Evolutionary conservation across 2,329 filamentous ascomycete species (phyloP).

Genomic region (Penicillium sp.): DNA sequence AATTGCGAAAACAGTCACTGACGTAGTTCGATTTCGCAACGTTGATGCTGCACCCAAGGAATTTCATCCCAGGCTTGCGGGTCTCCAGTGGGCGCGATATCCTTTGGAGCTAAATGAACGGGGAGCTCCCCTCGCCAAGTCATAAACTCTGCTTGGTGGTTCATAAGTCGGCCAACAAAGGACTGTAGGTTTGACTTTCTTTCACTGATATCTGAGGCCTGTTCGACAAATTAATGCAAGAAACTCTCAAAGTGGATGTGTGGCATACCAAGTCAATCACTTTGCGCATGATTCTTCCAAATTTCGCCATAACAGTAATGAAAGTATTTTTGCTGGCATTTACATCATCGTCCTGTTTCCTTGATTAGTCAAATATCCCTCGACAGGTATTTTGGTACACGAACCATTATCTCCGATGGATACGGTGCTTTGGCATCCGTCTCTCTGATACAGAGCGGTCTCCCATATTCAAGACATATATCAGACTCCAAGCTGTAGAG

Average conservation of each 20-base stretch:
- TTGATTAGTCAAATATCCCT: not conserved
- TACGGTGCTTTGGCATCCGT: conserved; percentile 8
- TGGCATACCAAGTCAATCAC: conserved; percentile 3
- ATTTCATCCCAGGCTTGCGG: not conserved
- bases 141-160: conserved; percentile 14
- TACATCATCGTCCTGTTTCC: not conserved
- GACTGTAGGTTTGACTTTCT: not conserved
- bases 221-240: not conserved
- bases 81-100: not conserved
- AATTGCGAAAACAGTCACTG: not conserved
- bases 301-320: conserved; percentile 7
- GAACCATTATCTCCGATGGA: not conserved
- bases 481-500: conserved; percentile 13
- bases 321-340: not conserved
- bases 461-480: conserved; percentile 10
- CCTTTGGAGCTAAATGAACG: conserved; percentile 1
- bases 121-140: conserved; percentile 9
- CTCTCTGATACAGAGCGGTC: conserved; percentile 10
- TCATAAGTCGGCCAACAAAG: conserved; percentile 12
- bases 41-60: conserved; percentile 8
- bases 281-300: conserved; percentile 7
- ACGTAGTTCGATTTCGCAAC: conserved; percentile 9
- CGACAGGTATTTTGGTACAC: not conserved
- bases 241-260: not conserved
- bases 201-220: conserved; percentile 6